Evolutionary conservation across 116 monocot genomes (phyloP).

Genomic region (Trichopus zeylanicus): DNA sequence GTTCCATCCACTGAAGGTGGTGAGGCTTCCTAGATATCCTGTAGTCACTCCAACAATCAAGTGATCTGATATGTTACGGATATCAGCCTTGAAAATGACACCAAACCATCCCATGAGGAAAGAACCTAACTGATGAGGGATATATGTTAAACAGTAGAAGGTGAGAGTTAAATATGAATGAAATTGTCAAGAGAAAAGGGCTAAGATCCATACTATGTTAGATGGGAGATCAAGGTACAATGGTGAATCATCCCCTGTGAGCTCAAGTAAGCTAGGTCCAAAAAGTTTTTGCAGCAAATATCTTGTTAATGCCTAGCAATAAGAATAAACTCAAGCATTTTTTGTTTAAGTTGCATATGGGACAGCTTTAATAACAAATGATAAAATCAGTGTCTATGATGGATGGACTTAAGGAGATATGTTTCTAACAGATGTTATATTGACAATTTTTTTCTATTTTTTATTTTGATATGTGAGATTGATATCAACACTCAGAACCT

Average conservation of each 20-base stretch:
- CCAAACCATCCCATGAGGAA: conserved; percentile 93
- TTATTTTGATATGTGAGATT: too few relatives aligned
- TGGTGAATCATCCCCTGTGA: conserved; percentile 31
- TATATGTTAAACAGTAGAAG: neutral
- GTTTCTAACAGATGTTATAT: too few relatives aligned
- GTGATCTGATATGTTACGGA: conserved; percentile 63
- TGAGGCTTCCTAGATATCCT: conserved; percentile 89
- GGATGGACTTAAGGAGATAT: too few relatives aligned
- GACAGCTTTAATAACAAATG: too few relatives aligned
- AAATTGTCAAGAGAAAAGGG: neutral
- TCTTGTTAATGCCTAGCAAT: conserved; percentile 40
- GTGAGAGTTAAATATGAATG: neutral
- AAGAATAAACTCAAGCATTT: too few relatives aligned
- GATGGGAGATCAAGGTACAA: conserved; percentile 62
- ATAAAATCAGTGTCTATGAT: too few relatives aligned
- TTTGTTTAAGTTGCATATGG: too few relatives aligned
- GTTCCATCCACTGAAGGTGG: conserved; percentile 97
- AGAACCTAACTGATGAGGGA: conserved; percentile 49
- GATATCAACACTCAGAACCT: too few relatives aligned
- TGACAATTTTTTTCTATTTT: too few relatives aligned
- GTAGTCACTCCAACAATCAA: conserved; percentile 67
- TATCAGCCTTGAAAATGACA: conserved; percentile 77
- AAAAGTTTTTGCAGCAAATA: conserved; percentile 47
- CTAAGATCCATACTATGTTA: conserved; percentile 31
- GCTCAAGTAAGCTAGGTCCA: conserved; percentile 30